These are phyloP conservation scores for Calophaca sinica DNA, from an alignment of 306 rosid species.

Conservation along the genomic window DNA sequence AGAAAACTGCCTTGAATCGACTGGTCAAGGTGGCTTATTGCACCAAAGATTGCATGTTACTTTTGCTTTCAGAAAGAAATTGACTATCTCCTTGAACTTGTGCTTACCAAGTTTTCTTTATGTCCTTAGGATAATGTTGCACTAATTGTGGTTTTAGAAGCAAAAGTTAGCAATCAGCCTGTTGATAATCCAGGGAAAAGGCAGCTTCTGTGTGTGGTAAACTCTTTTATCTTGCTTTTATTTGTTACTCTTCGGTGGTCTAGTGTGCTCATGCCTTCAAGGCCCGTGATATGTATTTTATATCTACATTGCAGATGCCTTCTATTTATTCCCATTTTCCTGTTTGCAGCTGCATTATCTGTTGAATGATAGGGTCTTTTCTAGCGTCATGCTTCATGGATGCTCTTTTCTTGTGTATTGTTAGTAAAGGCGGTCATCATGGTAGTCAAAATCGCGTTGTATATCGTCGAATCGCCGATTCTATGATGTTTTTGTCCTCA, in stretches of 20 bases:
- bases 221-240: slow-evolving; percentile 39
- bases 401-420: slow-evolving; percentile 2
- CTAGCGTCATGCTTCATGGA: slow-evolving; percentile 9
- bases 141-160: slow-evolving; percentile 93
- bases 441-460: too few relatives aligned
- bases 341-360: slow-evolving; percentile 14
- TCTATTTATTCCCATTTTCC: not conserved
- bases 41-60: slow-evolving; percentile 2
- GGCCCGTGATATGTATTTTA: slow-evolving; percentile 9
- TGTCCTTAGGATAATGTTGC: slow-evolving; percentile 93
- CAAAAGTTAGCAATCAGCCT: slow-evolving; percentile 86
- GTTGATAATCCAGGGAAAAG: slow-evolving; percentile 91
- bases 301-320: not conserved
- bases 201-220: slow-evolving; percentile 98
- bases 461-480: too few relatives aligned
- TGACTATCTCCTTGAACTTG: not conserved
- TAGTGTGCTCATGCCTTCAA: not conserved
- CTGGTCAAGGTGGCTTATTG: slow-evolving; percentile 73
- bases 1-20: slow-evolving; percentile 90
- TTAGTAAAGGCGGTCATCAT: not conserved
- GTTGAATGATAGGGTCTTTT: slow-evolving; percentile 16
- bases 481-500: too few relatives aligned
- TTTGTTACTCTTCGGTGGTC: slow-evolving; percentile 23
- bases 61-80: not conserved
- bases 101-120: slow-evolving; percentile 45